phyloP scores from a whole-genome alignment of 2,329 filamentous ascomycete genomes.

The Fonsecaea pugnacius region DNA sequence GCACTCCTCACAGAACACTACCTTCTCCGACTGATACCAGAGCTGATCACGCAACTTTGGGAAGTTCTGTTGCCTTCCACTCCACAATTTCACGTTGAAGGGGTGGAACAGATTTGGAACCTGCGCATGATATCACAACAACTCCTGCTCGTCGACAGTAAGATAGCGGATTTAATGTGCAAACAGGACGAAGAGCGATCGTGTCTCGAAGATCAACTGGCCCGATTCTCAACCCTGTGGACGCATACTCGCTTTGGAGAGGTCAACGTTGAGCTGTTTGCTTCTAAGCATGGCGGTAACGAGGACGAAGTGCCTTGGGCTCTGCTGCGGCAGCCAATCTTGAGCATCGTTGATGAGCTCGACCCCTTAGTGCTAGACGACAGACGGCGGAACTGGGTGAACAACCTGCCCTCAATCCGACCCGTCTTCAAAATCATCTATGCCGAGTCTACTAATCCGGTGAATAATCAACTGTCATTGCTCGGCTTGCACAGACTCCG shows the following conservation, averaged over 20 bases:
- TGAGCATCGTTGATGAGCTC: conserved; percentile 29
- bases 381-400: conserved; percentile 32
- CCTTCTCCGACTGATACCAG: conserved; percentile 66
- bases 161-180: conserved; percentile 33
- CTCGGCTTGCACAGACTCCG: conserved; percentile 31
- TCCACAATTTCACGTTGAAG: conserved; percentile 93
- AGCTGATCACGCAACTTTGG: conserved; percentile 77
- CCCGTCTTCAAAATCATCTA: conserved; percentile 32
- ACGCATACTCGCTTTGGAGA: conserved; percentile 62
- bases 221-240: conserved; percentile 78
- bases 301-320: conserved; percentile 34
- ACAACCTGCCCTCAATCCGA: conserved; percentile 26
- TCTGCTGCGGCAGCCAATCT: conserved; percentile 30
- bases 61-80: conserved; percentile 75
- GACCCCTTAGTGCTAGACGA: conserved; percentile 23
- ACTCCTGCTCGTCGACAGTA: conserved; percentile 74
- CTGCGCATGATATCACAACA: conserved; percentile 73
- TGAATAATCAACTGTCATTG: conserved; percentile 23
- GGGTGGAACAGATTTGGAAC: conserved; percentile 82
- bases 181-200: conserved; percentile 42
- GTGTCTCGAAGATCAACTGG: conserved; percentile 59
- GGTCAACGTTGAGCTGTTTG: conserved; percentile 30
- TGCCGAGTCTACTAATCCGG: conserved; percentile 10
- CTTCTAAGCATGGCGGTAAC: conserved; percentile 14
- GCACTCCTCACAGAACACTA: conserved; percentile 39